Conservation (phyloP, 1,139 yeast genomes). For the Geotrichum phurueaensis region DNA sequence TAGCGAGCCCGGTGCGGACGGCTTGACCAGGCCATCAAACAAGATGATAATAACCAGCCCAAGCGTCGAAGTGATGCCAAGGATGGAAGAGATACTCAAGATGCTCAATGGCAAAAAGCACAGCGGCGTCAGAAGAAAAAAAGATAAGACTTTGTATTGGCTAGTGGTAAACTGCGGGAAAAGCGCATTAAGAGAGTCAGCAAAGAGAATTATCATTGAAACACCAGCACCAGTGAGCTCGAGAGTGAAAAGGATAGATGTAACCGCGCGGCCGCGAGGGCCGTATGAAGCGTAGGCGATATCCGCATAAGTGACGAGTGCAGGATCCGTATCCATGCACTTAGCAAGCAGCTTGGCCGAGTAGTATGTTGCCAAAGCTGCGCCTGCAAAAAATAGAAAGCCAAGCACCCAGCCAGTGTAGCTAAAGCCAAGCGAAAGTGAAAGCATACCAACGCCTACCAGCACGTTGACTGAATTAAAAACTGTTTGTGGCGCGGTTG, state of each 20-base stretch:
- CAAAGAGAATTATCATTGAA: constrained; percentile 68
- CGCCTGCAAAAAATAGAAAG: constrained; percentile 43
- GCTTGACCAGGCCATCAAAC: constrained; percentile 55
- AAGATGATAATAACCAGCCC: constrained; percentile 54
- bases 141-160: constrained; percentile 52
- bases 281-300: constrained; percentile 75
- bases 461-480: constrained; percentile 81
- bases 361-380: constrained; percentile 59
- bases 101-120: constrained; percentile 66
- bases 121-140: constrained; percentile 56
- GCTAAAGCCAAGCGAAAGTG: constrained; percentile 74
- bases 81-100: constrained; percentile 62
- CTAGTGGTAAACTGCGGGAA: constrained; percentile 47
- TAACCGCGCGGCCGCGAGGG: constrained; percentile 51
- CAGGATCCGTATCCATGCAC: constrained; percentile 66
- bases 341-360: constrained; percentile 64
- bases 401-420: constrained; percentile 82
- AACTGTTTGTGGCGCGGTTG: constrained; percentile 81
- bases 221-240: constrained; percentile 78
- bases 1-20: constrained; percentile 60
- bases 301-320: constrained; percentile 84
- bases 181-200: constrained; percentile 73
- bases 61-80: constrained; percentile 70
- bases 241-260: constrained; percentile 64
- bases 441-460: constrained; percentile 79